Evolutionary conservation across 345 rosid species (phyloP).

Genomic region (Pistacia vera): DNA sequence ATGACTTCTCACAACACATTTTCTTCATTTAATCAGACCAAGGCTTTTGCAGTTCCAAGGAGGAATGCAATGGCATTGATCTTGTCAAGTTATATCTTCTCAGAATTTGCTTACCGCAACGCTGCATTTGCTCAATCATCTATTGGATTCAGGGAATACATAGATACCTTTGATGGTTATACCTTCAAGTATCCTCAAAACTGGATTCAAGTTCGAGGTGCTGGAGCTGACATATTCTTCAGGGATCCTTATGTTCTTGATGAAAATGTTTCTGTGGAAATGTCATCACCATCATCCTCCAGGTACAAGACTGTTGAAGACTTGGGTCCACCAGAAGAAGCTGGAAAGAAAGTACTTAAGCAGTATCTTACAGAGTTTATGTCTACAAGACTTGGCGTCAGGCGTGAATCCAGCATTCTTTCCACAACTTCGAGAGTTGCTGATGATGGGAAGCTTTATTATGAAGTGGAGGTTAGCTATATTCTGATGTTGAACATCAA

Average conservation of each 20-base stretch:
- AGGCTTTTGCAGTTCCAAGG: conserved; percentile 84
- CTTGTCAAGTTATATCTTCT: conserved; percentile 54
- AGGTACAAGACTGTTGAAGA: conserved; percentile 74
- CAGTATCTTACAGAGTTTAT: conserved; percentile 95
- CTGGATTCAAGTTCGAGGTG: conserved; percentile 91
- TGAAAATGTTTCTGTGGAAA: conserved; percentile 83
- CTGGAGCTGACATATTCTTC: conserved; percentile 95
- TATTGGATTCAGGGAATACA: conserved; percentile 69
- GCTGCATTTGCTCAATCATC: conserved; percentile 48
- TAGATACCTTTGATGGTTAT: conserved; percentile 89
- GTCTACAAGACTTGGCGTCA: conserved; percentile 93
- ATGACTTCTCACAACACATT: conserved; percentile 32
- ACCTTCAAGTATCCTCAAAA: conserved; percentile 84
- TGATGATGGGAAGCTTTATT: conserved; percentile 87
- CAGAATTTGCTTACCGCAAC: conserved; percentile 31
- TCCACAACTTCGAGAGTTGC: conserved; percentile 82
- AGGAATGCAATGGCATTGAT: conserved; percentile 62
- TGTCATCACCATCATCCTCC: conserved; percentile 96
- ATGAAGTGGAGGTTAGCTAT: conserved; percentile 79
- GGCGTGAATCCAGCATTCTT: conserved; percentile 66
- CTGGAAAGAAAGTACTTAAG: conserved; percentile 73
- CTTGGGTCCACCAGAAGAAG: conserved; percentile 84
- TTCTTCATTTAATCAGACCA: conserved; percentile 56
- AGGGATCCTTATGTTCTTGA: conserved; percentile 87
- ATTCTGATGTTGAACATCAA: neutral